phyloP scores from a whole-genome alignment of 2,329 filamentous ascomycete species.

The Aureobasidium namibiae region DNA sequence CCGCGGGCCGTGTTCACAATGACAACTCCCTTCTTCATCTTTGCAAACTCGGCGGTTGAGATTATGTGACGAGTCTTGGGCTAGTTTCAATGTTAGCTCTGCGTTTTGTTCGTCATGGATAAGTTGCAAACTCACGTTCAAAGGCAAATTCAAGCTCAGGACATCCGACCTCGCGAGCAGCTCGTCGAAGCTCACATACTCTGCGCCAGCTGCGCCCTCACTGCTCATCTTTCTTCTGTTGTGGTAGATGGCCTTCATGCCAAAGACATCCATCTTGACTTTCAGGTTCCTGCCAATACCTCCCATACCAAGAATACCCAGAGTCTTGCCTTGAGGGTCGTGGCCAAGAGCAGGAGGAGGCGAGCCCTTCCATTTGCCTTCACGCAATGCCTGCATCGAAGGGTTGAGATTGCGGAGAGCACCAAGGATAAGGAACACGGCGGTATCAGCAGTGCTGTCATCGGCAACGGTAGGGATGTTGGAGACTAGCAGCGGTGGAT shows the following conservation, averaged over 20 bases:
- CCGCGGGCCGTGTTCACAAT: conserved; percentile 79
- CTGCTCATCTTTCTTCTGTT: conserved; percentile 57
- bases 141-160: conserved; percentile 68
- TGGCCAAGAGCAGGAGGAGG: conserved; percentile 53
- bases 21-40: conserved; percentile 71
- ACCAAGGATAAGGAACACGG: conserved; percentile 73
- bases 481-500: conserved; percentile 56
- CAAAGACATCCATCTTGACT: conserved; percentile 65
- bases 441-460: conserved; percentile 74
- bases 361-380: conserved; percentile 58
- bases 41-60: conserved; percentile 57
- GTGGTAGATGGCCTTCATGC: conserved; percentile 67
- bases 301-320: conserved; percentile 80
- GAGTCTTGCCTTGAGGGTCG: conserved; percentile 68
- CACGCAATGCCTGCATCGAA: conserved; percentile 57
- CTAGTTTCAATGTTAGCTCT: not conserved
- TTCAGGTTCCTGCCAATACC: conserved; percentile 74
- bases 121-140: conserved; percentile 55
- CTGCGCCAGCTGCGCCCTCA: conserved; percentile 48
- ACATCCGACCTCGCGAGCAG: conserved; percentile 64
- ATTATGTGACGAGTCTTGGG: conserved; percentile 65
- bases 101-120: not conserved
- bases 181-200: conserved; percentile 67
- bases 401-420: conserved; percentile 66
- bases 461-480: conserved; percentile 77